Base-by-base conservation (phyloP, 2,329 filamentous ascomycete genomes). In the Penicillium olsonii region DNA sequence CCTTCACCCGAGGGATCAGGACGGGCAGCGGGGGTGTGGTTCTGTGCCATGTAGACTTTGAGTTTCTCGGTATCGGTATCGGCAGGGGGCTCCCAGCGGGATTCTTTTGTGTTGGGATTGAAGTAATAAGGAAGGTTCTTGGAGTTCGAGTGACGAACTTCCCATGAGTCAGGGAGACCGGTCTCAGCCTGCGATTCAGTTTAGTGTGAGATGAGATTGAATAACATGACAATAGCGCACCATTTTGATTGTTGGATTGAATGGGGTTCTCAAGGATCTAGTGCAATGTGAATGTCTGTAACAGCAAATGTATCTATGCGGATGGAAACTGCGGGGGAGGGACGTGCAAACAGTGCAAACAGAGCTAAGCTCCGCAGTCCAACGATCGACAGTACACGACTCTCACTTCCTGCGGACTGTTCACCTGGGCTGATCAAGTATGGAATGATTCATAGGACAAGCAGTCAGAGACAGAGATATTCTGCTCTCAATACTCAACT, bases 51-150 rank as follows among this genome's bases (percentile, higher is more conserved):
- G 79, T 95, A 96, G 55, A 84, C 73, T 80, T 96, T 97, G 58
- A 99, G 84, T 75, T 88, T 90, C 63, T 96, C 91, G 50, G 88
- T 88, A 75, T 99, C 90, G 62, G 92, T 94, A 57, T 87, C 89
- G 37, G 83, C 71, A 8, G 94, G 94, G 3, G 94, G 92, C 69
- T 97, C 94, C 94, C 94, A 99, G 75, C 90, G 84, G 56, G 94
- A 97, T 69, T 90, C 85, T 71, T 92, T 92, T 56, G 90, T 89
- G 61, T 75, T 77, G 38, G 87, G 78, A 75, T 96, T 95, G 87
- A 96, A 97, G 79, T 97, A 99, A 80, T 99, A 99, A 31, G 94
- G 94, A 29, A 97, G 87, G 76, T 95, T 95, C 79, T 96, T 97
- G 74, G 90, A 95, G 79, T 96, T 95, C 73, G 90, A 96, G 77